Conservation (phyloP, 768 basidiomycete species). For the Rossbeevera mucosa region DNA sequence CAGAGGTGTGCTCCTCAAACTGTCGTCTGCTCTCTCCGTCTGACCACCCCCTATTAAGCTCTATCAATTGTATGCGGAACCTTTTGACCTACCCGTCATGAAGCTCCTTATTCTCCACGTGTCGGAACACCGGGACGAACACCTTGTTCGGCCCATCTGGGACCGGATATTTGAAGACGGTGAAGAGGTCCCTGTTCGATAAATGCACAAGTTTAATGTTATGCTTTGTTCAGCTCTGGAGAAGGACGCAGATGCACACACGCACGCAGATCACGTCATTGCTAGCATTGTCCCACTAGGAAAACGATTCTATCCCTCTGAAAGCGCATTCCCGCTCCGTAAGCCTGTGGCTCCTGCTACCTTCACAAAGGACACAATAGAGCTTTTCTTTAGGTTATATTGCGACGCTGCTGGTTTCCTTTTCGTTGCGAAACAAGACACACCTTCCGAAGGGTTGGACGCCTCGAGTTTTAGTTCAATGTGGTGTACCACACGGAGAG, state of each 20-base stretch:
- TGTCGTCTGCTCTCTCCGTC: conserved; percentile 5
- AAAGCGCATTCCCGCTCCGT: conserved; percentile 87
- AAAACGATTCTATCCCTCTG: conserved; percentile 86
- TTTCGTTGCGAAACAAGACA: conserved; percentile 57
- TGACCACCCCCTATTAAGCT: conserved; percentile 45
- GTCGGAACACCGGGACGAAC: conserved; percentile 87
- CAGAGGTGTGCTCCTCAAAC: conserved; percentile 55
- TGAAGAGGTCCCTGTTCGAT: conserved; percentile 30
- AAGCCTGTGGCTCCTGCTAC: conserved; percentile 26
- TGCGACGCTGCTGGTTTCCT: conserved; percentile 69
- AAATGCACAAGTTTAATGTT: conserved; percentile 2
- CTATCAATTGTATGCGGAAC: conserved; percentile 82
- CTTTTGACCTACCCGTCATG: conserved; percentile 77
- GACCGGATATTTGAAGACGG: conserved; percentile 79
- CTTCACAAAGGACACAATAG: background rate
- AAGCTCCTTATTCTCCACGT: conserved; percentile 90
- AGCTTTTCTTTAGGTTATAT: conserved; percentile 55
- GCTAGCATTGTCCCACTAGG: conserved; percentile 67
- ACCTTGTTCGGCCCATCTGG: conserved; percentile 82
- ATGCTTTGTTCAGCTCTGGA: conserved; percentile 41
- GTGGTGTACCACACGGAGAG: conserved; percentile 73
- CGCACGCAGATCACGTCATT: conserved; percentile 58
- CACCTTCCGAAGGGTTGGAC: conserved; percentile 76
- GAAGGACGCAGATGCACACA: conserved; percentile 50
- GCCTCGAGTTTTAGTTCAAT: conserved; percentile 71